phyloP scores from a whole-genome alignment of 2,329 filamentous ascomycete genomes.

The Pseudogymnoascus pannorum region DNA sequence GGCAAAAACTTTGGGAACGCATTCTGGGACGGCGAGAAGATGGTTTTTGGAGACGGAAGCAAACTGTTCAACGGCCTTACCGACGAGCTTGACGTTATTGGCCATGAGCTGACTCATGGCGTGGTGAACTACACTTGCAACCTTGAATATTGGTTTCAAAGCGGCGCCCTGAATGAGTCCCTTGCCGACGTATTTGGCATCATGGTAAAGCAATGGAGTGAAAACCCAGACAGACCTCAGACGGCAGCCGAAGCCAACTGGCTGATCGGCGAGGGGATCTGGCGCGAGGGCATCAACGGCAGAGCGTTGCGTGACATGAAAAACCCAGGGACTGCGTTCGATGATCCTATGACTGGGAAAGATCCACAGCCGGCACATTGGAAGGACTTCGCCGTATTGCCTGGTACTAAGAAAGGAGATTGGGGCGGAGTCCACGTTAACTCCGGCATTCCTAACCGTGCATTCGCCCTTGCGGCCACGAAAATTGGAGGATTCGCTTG shows the following conservation, averaged over 20 bases:
- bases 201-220: constrained; percentile 47
- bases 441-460: constrained; percentile 51
- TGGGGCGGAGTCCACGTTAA: constrained; percentile 48
- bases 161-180: constrained; percentile 50
- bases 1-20: constrained; percentile 44
- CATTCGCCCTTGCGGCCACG: constrained; percentile 43
- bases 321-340: constrained; percentile 44
- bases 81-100: constrained; percentile 47
- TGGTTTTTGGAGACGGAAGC: constrained; percentile 51
- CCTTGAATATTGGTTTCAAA: constrained; percentile 43
- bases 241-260: constrained; percentile 41
- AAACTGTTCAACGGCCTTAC: constrained; percentile 46
- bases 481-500: constrained; percentile 45
- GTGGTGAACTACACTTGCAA: constrained; percentile 44
- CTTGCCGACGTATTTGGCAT: constrained; percentile 50
- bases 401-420: constrained; percentile 34
- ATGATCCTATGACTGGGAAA: constrained; percentile 46
- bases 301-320: constrained; percentile 48
- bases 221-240: constrained; percentile 34
- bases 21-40: constrained; percentile 46
- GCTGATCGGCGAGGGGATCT: constrained; percentile 47
- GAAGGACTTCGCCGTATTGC: constrained; percentile 34
- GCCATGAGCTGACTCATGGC: constrained; percentile 50
- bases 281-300: constrained; percentile 44
- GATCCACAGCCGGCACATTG: constrained; percentile 46